phyloP scores from a whole-genome alignment of 441 rosid species.

The Syzygium syzygioides region DNA sequence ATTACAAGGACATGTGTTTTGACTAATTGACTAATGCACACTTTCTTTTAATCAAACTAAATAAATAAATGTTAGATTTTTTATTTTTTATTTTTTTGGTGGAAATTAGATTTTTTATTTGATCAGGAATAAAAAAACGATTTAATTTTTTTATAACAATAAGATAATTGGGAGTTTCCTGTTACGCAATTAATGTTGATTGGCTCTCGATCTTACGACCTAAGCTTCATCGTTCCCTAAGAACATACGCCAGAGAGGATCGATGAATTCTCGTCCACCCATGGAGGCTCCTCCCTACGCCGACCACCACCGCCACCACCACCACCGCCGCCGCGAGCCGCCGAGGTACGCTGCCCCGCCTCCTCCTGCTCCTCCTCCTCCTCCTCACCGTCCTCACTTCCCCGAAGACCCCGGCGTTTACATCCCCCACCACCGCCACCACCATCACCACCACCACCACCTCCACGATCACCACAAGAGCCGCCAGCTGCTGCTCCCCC shows the following conservation, averaged over 20 bases:
- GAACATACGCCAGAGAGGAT: neutral
- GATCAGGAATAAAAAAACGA: too few relatives aligned
- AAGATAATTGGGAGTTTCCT: neutral
- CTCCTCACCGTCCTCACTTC: constrained; percentile 13
- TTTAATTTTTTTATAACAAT: neutral
- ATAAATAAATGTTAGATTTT: neutral
- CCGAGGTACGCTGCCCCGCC: constrained; percentile 10
- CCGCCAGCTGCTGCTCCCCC: constrained; percentile 1
- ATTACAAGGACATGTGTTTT: neutral
- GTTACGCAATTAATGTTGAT: neutral
- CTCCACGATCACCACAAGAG: neutral
- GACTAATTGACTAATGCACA: neutral
- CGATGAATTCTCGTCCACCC: neutral
- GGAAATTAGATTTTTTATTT: too few relatives aligned
- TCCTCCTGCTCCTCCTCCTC: constrained; percentile 17
- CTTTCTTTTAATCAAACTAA: neutral
- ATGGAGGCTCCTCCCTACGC: constrained; percentile 29
- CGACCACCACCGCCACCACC: constrained; percentile 9
- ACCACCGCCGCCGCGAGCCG: constrained; percentile 9
- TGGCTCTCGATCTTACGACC: neutral
- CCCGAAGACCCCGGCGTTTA: constrained; percentile 25
- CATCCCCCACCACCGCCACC: neutral
- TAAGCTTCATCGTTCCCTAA: neutral
- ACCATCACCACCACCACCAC: constrained; percentile 5
- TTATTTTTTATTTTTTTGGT: too few relatives aligned